A percentile compares a stretch with the other conserved stretches of the same genome.
Conservation (phyloP, 202 grass and related monocot species). For the Hordeum pubiflorum region DNA sequence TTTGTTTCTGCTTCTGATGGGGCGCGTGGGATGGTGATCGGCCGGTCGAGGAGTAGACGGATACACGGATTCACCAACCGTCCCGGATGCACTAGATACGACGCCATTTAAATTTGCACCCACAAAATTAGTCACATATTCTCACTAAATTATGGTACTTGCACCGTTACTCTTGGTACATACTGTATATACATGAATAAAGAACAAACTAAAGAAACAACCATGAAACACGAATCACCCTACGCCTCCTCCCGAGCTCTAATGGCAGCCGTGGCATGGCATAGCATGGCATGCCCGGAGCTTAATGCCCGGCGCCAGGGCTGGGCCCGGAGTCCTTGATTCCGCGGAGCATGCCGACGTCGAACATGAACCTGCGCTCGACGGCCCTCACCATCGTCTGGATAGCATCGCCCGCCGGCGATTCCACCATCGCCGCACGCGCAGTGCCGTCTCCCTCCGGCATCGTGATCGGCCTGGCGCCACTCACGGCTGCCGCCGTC, state of each 20-base stretch:
- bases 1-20: no score
- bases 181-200: no score
- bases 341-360: conserved; percentile 25
- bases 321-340: conserved; percentile 50
- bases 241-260: background rate
- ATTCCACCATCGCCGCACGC: background rate
- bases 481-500: background rate
- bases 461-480: conserved; percentile 22
- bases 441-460: background rate
- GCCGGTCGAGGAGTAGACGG: no score
- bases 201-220: background rate
- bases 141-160: no score
- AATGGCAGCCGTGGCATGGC: no score
- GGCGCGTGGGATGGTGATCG: no score
- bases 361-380: background rate
- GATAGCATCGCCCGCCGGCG: conserved; percentile 1
- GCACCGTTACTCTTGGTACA: no score
- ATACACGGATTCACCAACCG: no score
- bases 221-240: background rate
- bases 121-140: no score
- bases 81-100: no score
- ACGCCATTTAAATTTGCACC: no score
- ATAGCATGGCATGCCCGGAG: background rate
- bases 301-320: conserved; percentile 47
- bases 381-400: background rate